Percentiles rank a stretch among this genome's conserved stretches.
Evolutionary conservation across 2,329 filamentous ascomycete genomes (phyloP).

Genomic region (Verticillium zaregamsianum): DNA sequence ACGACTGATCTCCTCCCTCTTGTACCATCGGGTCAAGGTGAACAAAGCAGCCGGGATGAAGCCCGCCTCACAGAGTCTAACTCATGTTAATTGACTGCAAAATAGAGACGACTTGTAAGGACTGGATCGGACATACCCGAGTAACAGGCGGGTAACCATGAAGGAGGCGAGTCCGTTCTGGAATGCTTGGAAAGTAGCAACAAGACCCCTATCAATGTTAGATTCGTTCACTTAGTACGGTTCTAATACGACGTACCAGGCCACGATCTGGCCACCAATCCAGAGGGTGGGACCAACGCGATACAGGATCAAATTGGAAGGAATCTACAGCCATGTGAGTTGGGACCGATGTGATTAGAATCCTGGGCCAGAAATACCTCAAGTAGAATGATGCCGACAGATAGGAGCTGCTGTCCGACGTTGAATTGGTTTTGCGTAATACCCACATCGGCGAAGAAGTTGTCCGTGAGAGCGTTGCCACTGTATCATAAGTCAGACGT

Average conservation of each 20-base stretch:
- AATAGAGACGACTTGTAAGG: background rate
- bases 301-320: constrained; percentile 44
- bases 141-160: constrained; percentile 33
- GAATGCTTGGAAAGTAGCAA: constrained; percentile 30
- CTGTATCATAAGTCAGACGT: background rate
- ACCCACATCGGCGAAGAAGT: constrained; percentile 42
- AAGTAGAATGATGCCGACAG: constrained; percentile 40
- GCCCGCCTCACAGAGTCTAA: constrained; percentile 28
- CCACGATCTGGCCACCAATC: constrained; percentile 38
- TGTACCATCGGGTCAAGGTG: constrained; percentile 45
- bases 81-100: background rate
- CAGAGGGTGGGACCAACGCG: constrained; percentile 39
- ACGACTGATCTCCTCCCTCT: constrained; percentile 38
- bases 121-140: constrained; percentile 14
- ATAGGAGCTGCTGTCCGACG: constrained; percentile 45
- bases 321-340: constrained; percentile 22
- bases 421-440: constrained; percentile 49
- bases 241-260: constrained; percentile 26
- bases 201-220: constrained; percentile 23
- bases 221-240: constrained; percentile 10
- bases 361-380: constrained; percentile 18
- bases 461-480: constrained; percentile 12
- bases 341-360: background rate
- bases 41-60: constrained; percentile 43
- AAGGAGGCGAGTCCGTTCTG: constrained; percentile 22